These are phyloP conservation scores for Clonostachys byssicola DNA, from an alignment of 2,329 filamentous ascomycete species.

Conservation along the genomic window DNA sequence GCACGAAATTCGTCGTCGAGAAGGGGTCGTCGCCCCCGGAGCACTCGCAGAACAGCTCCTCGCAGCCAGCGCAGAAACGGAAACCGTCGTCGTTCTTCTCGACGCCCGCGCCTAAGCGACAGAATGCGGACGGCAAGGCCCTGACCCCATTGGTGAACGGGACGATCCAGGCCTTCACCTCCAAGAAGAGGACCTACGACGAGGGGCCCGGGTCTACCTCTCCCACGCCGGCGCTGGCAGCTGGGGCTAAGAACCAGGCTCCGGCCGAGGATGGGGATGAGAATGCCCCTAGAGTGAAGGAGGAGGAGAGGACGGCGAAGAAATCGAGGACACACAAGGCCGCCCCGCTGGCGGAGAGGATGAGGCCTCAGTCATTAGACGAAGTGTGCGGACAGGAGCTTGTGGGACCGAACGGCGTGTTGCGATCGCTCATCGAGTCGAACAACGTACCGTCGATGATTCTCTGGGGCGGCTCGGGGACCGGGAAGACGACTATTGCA, in stretches of 20 bases:
- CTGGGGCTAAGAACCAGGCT: conserved; percentile 3
- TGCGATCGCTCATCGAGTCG: conserved; percentile 81
- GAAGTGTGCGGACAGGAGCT: conserved; percentile 90
- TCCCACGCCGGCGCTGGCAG: not conserved
- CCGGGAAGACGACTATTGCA: conserved; percentile 88
- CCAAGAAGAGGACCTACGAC: conserved; percentile 48
- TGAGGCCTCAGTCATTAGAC: conserved; percentile 81
- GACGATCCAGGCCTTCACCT: conserved; percentile 20
- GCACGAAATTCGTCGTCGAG: conserved; percentile 62
- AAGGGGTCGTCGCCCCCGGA: conserved; percentile 23
- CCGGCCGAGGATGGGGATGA: conserved; percentile 1
- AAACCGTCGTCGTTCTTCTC: conserved; percentile 57
- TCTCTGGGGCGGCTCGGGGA: conserved; percentile 80
- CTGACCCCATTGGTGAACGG: conserved; percentile 26
- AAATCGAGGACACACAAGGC: conserved; percentile 65
- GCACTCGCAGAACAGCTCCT: conserved; percentile 17
- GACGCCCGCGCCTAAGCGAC: conserved; percentile 54
- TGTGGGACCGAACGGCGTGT: conserved; percentile 77
- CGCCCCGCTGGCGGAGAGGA: conserved; percentile 87
- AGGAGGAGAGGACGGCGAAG: conserved; percentile 36
- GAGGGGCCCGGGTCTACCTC: conserved; percentile 41
- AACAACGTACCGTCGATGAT: conserved; percentile 92
- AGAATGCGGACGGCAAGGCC: conserved; percentile 21
- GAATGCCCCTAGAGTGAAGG: conserved; percentile 2
- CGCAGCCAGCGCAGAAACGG: conserved; percentile 42